Base-by-base conservation (phyloP, 2,329 filamentous ascomycete species). In the Sporothrix sp. region DNA sequence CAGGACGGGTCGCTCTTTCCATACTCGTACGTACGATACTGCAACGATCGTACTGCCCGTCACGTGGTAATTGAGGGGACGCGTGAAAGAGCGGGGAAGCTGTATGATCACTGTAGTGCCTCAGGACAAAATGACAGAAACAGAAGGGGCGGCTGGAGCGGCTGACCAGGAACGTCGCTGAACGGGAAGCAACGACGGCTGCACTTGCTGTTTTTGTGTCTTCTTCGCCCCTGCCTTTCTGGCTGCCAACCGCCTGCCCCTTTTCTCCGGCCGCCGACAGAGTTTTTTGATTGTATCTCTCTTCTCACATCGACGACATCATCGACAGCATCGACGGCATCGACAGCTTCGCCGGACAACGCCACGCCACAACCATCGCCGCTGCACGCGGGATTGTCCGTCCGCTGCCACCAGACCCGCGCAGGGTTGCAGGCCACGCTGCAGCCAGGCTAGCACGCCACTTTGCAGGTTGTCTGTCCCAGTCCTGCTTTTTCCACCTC, bases 141-240 rank as follows among this genome's bases (percentile, higher is more conserved):
- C 42, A 35, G 42, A 45, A 44, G 30, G 27, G 43, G 43, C 40
- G 49, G 40, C 48, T 38, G 48, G 40, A 32, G 40, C 48, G 48
- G 49, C 49, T 51, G 49, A 28, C 21, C 40, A 39, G 35, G 43
- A 30, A 45, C n/a, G n/a, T 45, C 43, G 35, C 43, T 18, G 28
- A 36, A 45, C 33, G 43, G 48, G 49, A 51, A 51, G 49, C 11
- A 20, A 39, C 49, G 36, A 35, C 42, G 40, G 49, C n/a, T 18
- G 35, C 40, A 38, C 48, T 45, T 37, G 35, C 42, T 35, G n/a
- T 25, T 38, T 14, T 45, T 16, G 16, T 32, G 28, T 35, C 25
- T 30, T 30, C 27, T 44, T 25, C 20, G 7, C 14, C 25, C 16
- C 40, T 4, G 25, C 39, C 38, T 30, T 25, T 13, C n/a, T 11